phyloP scores from a whole-genome alignment of 768 basidiomycete species.

The Mycena venus region DNA sequence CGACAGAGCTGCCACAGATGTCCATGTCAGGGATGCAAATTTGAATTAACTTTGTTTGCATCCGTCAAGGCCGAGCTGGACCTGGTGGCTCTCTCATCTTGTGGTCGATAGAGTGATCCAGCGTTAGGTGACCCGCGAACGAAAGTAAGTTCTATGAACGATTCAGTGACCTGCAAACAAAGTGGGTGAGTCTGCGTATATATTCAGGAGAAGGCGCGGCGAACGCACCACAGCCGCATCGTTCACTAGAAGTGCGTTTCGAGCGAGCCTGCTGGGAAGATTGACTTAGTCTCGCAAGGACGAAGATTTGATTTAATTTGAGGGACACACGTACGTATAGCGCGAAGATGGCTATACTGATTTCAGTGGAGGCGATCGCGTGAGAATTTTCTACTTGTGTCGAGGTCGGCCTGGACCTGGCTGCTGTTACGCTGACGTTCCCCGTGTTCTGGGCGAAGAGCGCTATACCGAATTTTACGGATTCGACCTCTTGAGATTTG shows the following conservation, averaged over 20 bases:
- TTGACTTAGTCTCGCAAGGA: not conserved
- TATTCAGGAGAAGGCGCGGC: not conserved
- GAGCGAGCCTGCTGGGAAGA: not conserved
- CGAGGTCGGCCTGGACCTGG: no score
- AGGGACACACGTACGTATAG: not conserved
- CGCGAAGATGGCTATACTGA: not conserved
- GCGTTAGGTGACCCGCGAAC: not conserved
- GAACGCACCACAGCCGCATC: not conserved
- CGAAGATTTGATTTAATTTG: no score
- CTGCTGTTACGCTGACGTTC: no score
- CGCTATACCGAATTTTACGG: not conserved
- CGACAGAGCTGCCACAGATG: no score
- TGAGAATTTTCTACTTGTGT: no score
- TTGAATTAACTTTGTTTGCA: not conserved
- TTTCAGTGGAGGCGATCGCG: no score
- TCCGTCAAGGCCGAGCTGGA: not conserved
- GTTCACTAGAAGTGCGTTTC: not conserved
- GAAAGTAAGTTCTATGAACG: not conserved
- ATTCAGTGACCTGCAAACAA: not conserved
- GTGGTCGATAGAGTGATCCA: not conserved
- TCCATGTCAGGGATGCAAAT: no score
- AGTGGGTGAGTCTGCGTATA: not conserved
- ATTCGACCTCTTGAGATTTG: no score
- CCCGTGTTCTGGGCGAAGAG: not conserved
- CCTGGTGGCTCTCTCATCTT: not conserved